phyloP scores from a whole-genome alignment of 1,284 basidiomycete species.

The Violaceomyces palustris region DNA sequence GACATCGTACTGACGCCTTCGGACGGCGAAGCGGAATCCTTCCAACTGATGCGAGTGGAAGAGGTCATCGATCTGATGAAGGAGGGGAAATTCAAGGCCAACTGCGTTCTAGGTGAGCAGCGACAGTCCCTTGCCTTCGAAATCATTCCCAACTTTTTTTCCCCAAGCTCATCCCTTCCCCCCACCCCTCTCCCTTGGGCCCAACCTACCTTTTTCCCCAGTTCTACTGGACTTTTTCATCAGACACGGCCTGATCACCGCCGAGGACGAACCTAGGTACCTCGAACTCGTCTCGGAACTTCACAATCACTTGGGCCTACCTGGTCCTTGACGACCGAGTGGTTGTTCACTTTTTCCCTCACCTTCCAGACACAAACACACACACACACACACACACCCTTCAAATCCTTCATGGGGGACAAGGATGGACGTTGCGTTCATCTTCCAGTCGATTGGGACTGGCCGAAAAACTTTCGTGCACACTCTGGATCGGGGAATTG shows the following conservation, averaged over 20 bases:
- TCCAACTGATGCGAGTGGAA: conserved; percentile 57
- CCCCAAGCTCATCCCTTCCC: background rate
- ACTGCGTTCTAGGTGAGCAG: conserved; percentile 62
- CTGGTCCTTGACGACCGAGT: conserved; percentile 18
- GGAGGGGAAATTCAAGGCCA: conserved; percentile 72
- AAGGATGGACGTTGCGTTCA: too few species aligned
- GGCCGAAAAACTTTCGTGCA: too few species aligned
- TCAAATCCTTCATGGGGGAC: too few species aligned
- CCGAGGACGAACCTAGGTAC: conserved; percentile 71
- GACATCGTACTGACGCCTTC: conserved; percentile 65
- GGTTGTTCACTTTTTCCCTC: too few species aligned
- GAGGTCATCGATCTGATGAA: conserved; percentile 38
- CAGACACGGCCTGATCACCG: conserved; percentile 68
- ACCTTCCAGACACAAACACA: too few species aligned
- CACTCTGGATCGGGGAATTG: too few species aligned
- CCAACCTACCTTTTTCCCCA: too few species aligned
- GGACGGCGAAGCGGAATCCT: conserved; percentile 89
- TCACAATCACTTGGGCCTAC: conserved; percentile 62
- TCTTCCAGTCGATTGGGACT: too few species aligned
- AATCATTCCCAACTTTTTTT: background rate
- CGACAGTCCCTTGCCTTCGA: background rate
- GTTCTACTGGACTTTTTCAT: conserved; percentile 81
- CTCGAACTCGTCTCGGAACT: conserved; percentile 68
- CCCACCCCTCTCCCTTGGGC: too few species aligned
- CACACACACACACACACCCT: too few species aligned